Percentiles rank a stretch among this genome's conserved stretches.
phyloP scores from a whole-genome alignment of 495 filamentous ascomycete genomes.

The Echria macrotheca region DNA sequence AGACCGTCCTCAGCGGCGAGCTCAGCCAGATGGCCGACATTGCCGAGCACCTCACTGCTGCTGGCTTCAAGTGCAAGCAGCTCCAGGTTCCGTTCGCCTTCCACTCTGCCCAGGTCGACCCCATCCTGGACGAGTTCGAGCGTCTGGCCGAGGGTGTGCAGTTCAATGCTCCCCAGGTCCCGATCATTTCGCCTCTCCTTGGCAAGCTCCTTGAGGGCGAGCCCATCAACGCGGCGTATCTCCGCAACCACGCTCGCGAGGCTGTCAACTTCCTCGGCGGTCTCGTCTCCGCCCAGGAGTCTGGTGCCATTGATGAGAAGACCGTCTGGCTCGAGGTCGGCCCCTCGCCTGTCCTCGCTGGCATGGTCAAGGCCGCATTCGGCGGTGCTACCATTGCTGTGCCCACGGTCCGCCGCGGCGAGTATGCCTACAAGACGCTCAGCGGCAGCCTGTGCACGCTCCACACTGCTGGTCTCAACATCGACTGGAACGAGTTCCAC shows the following conservation, averaged over 20 bases:
- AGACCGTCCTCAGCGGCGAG: slow-evolving; percentile 58
- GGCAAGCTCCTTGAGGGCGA: slow-evolving; percentile 55
- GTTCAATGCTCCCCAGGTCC: slow-evolving; percentile 58
- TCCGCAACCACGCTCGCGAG: slow-evolving; percentile 62
- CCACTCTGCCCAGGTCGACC: slow-evolving; percentile 76
- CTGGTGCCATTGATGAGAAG: slow-evolving; percentile 46
- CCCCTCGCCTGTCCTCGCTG: slow-evolving; percentile 62
- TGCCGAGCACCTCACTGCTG: slow-evolving; percentile 50
- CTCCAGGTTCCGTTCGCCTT: slow-evolving; percentile 74
- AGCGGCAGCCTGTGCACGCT: slow-evolving; percentile 54
- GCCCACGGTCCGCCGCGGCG: slow-evolving; percentile 48
- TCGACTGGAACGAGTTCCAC: slow-evolving; percentile 78
- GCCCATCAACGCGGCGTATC: slow-evolving; percentile 54
- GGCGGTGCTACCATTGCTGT: slow-evolving; percentile 50
- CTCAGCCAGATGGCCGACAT: slow-evolving; percentile 49
- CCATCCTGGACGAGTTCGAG: slow-evolving; percentile 64
- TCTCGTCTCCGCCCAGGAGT: slow-evolving; percentile 49
- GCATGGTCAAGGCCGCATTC: slow-evolving; percentile 65
- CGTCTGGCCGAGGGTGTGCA: slow-evolving; percentile 49
- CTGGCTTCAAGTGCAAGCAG: slow-evolving; percentile 60
- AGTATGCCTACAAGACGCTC: slow-evolving; percentile 62
- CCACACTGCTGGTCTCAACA: slow-evolving; percentile 58
- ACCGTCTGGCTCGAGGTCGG: slow-evolving; percentile 63
- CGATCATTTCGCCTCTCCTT: slow-evolving; percentile 66
- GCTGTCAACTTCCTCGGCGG: slow-evolving; percentile 69